Evolutionary conservation across 2,329 filamentous ascomycete species (phyloP), one percentile per base, ranked within the genome.

Genomic region (Hypoxylon sp.): DNA sequence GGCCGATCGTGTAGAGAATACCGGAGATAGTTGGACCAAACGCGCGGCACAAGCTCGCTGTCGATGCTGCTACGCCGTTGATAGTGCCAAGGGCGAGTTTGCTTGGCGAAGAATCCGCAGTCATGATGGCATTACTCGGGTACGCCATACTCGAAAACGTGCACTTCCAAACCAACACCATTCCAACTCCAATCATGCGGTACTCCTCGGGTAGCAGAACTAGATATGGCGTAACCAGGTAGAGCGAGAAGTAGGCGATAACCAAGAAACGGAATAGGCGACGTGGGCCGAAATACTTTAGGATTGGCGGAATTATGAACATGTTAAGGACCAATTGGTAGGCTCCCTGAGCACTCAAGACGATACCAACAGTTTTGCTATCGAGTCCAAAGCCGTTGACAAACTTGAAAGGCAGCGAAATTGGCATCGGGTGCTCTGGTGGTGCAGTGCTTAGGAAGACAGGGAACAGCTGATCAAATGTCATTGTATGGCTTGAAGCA

Each of bases 131-230:
- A 72, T 94, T 94, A 74, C 92, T 93, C 10, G 96, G 96, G 79
- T 97, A 98, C 0, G 94, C 91, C 80, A 98, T 90, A 49, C 93
- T 94, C 73, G 95, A 90, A 74, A 96, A 94, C 0, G 93, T 97
- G 77, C 97, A 97, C 80, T 98, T 98, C 90, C 92, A 93, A 71
- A 97, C 86, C 10, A 98, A 86, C 23, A 95, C 84, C 6, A 89
- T 74, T 76, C 94, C 95, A 55, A 97, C 89, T 23, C 91, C 93
- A 1, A 89, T 82, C 82, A 92, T 91, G 67, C 92, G 90, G 43
- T 93, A 80, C 30, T 82, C 81, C 14, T 89, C 84, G 0, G 96
- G 95, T 0, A 98, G 86, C 5, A 98, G 86, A 1, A 96, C 91
- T 14, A 98, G 86, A 80, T 98, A 99, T 0, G 96, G 95, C 1